Base-by-base conservation (phyloP, 2,329 filamentous ascomycete species). In the Stagonosporopsis rhizophila region DNA sequence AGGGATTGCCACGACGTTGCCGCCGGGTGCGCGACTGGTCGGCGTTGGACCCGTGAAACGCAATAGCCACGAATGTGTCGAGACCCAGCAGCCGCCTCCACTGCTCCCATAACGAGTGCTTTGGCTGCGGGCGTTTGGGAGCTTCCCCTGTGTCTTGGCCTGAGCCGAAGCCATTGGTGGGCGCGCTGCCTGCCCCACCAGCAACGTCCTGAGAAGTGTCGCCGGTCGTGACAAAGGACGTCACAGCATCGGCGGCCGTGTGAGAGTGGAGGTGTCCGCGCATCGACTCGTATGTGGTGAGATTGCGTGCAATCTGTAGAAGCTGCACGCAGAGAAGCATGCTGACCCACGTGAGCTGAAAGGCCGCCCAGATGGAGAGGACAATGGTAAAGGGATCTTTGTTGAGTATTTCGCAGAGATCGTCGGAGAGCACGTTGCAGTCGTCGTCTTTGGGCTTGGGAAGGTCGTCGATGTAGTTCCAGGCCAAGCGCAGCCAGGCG, bases 241-340 rank as follows among this genome's bases (percentile, higher is more conserved):
- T 87, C 28, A 93, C 80, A 1, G 87, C 86, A 58, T 85, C 83
- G 50, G 79, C 80, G 60, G 81, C 78, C 35, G 81, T 82, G 49
- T 81, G 76, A 51, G 81, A 82, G 60, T 89, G 83, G 55, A 87
- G 84, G 59, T 92, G 84, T 46, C 91, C 89, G 61, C 89, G 88
- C 93, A 99, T 98, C 75, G 93, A 96, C 77, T 99, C 95, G 77
- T 91, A 98, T 0, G 95, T 99, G 1, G 95, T 99, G 81, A 96
- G 89, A 54, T 93, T 96, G 59, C 92, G 88, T 0, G 92, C 90
- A 47, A 99, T 89, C 73, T 99, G 95, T 46, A 97, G 83, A 47
- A 97, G 87, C 74, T 99, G 96, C 5, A 98, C 96, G 62, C 92
- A 89, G 57, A 97, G 83, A 30, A 99, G 87, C 93, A 99, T 98